Percentiles rank a stretch among this genome's conserved stretches.
phyloP scores from a whole-genome alignment of 1,284 basidiomycete genomes.

The Caloboletus firmus region DNA sequence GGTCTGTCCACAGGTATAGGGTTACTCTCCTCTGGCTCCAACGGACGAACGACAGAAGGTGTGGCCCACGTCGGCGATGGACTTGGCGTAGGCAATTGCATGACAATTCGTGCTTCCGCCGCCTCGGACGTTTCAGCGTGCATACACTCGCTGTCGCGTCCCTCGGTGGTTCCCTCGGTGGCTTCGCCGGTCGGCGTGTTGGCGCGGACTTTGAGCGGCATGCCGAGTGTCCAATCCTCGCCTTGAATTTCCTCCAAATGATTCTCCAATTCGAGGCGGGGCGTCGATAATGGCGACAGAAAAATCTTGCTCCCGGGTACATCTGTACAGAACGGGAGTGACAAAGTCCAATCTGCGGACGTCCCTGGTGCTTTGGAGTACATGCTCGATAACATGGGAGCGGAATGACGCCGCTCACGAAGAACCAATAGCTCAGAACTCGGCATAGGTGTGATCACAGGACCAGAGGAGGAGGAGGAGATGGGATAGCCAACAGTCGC shows the following conservation, averaged over 20 bases:
- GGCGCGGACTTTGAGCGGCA: constrained; percentile 25
- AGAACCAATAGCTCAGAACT: constrained; percentile 27
- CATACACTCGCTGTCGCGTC: constrained; percentile 2
- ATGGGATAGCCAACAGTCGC: constrained; percentile 10
- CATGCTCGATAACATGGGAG: constrained; percentile 26
- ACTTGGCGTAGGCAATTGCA: constrained; percentile 31
- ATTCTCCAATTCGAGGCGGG: background rate
- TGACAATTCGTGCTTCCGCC: background rate
- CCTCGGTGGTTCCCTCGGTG: constrained; percentile 5
- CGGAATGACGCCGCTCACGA: constrained; percentile 34
- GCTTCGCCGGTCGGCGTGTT: constrained; percentile 3
- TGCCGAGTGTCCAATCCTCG: constrained; percentile 37
- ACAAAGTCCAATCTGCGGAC: constrained; percentile 32
- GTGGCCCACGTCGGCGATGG: constrained; percentile 28
- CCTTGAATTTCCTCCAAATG: constrained; percentile 5
- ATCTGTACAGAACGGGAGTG: constrained; percentile 34
- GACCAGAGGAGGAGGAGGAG: background rate
- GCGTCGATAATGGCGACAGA: constrained; percentile 11
- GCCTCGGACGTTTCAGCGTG: background rate
- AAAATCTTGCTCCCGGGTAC: constrained; percentile 25
- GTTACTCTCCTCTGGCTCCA: constrained; percentile 10
- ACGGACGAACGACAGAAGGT: background rate
- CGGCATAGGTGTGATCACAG: background rate
- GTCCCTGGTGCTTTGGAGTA: background rate
- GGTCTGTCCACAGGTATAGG: constrained; percentile 8